Evolutionary conservation across 768 basidiomycete genomes (phyloP).

Genomic region (Russula lepida): DNA sequence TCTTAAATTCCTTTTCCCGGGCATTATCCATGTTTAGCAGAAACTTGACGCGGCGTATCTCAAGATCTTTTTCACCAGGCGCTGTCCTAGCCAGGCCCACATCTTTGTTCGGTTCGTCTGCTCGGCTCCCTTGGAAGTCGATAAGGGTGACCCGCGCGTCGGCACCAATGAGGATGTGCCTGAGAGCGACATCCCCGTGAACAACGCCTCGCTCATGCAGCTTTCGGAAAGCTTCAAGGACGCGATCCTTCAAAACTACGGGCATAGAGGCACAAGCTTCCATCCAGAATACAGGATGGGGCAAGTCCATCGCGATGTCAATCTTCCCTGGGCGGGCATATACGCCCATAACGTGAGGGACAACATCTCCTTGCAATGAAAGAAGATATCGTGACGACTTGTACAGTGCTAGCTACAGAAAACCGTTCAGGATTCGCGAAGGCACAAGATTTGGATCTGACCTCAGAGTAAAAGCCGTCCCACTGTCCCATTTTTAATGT

Average conservation of each 20-base stretch:
- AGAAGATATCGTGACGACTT: slow-evolving; percentile 38
- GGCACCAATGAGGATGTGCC: slow-evolving; percentile 46
- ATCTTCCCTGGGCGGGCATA: slow-evolving; percentile 33
- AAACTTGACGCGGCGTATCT: slow-evolving; percentile 50
- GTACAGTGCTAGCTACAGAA: slow-evolving; percentile 42
- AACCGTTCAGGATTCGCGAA: slow-evolving; percentile 4
- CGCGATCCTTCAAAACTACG: slow-evolving; percentile 40
- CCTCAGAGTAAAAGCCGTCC: slow-evolving; percentile 37
- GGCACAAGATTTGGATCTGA: slow-evolving; percentile 11
- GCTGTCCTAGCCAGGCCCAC: slow-evolving; percentile 33
- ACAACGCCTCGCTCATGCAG: slow-evolving; percentile 31
- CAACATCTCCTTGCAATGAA: slow-evolving; percentile 43
- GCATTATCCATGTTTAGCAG: slow-evolving; percentile 41
- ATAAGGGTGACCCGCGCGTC: slow-evolving; percentile 38
- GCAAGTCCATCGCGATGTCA: slow-evolving; percentile 44
- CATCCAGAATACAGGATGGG: slow-evolving; percentile 53
- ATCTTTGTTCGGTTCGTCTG: slow-evolving; percentile 25
- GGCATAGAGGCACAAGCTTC: slow-evolving; percentile 55
- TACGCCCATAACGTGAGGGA: slow-evolving; percentile 47
- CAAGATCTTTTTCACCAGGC: slow-evolving; percentile 36
- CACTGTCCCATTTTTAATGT: slow-evolving; percentile 28
- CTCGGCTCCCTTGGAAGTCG: slow-evolving; percentile 42
- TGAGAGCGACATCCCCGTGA: slow-evolving; percentile 27
- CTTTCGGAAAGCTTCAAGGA: slow-evolving; percentile 42
- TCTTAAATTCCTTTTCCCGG: slow-evolving; percentile 30